Percentiles rank a stretch among this genome's conserved stretches.
Conservation (phyloP, 192 early-diverging fungal genomes). For the Kickxella alabastrina region DNA sequence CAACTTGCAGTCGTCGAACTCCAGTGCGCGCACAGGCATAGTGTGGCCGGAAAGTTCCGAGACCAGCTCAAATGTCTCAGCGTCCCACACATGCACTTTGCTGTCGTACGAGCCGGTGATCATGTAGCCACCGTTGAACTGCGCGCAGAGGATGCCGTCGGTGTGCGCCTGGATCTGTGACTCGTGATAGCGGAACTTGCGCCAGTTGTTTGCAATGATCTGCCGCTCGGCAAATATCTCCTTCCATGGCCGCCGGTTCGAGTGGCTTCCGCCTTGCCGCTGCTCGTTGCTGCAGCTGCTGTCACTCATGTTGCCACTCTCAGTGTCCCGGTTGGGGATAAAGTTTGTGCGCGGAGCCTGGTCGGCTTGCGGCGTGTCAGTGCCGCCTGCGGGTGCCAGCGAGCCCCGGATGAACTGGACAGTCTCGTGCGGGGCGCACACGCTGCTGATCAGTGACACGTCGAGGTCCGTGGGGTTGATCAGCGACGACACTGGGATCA, state of each 20-base stretch:
- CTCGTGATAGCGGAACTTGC: conserved; percentile 68
- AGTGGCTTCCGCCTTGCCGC: neutral
- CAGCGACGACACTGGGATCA: conserved; percentile 46
- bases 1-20: conserved; percentile 93
- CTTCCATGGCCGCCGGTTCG: conserved; percentile 83
- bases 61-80: conserved; percentile 76
- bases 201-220: conserved; percentile 92
- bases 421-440: conserved; percentile 39
- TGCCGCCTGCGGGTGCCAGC: conserved; percentile 3
- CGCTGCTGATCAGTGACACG: conserved; percentile 42
- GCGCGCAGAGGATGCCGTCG: conserved; percentile 86
- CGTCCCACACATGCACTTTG: conserved; percentile 84
- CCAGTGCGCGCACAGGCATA: conserved; percentile 78
- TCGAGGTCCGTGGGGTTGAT: conserved; percentile 33
- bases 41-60: conserved; percentile 81
- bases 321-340: neutral
- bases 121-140: conserved; percentile 80
- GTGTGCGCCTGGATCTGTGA: conserved; percentile 72
- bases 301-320: conserved; percentile 34
- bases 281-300: conserved; percentile 14
- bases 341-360: neutral
- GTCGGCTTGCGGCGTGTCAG: neutral
- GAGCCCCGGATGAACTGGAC: conserved; percentile 29
- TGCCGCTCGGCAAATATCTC: conserved; percentile 90
- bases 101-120: conserved; percentile 88